phyloP scores from a whole-genome alignment of 257 asterid species.

The Sherardia arvensis region DNA sequence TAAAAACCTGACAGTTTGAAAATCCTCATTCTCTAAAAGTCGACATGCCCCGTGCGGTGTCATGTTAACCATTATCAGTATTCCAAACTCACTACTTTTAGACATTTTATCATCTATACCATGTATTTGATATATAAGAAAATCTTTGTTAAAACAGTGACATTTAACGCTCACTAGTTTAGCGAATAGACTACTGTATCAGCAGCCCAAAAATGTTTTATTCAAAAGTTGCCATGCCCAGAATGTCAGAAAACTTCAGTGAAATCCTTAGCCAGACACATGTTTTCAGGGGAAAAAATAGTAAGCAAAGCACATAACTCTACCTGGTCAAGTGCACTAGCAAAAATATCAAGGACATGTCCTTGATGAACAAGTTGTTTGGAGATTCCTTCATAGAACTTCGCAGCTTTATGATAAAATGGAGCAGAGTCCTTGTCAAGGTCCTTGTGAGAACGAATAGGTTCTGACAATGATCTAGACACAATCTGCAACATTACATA shows the following conservation, averaged over 20 bases:
- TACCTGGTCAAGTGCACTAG: slow-evolving; percentile 98
- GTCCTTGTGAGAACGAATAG: slow-evolving; percentile 94
- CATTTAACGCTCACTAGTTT: not conserved
- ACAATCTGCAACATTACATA: slow-evolving; percentile 52
- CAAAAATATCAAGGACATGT: slow-evolving; percentile 89
- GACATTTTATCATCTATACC: not conserved
- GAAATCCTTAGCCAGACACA: too few species aligned
- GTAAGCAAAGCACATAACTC: slow-evolving; percentile 6
- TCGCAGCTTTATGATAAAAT: slow-evolving; percentile 77
- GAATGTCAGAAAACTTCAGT: not conserved
- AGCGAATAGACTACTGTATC: not conserved
- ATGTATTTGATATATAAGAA: not conserved
- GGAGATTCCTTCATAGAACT: slow-evolving; percentile 76
- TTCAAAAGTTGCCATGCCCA: not conserved
- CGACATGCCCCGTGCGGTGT: not conserved
- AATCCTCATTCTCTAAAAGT: not conserved
- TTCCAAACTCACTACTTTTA: not conserved
- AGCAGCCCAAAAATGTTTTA: not conserved
- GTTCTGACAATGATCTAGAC: slow-evolving; percentile 76
- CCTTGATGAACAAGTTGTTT: slow-evolving; percentile 98
- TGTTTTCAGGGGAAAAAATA: too few species aligned
- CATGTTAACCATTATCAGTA: not conserved
- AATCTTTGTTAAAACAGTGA: not conserved
- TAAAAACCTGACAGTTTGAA: not conserved
- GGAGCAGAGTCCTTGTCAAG: slow-evolving; percentile 97